Evolutionary conservation across 1,139 yeast species (phyloP).

Genomic region (Keqinozyma sinolaborantium): DNA sequence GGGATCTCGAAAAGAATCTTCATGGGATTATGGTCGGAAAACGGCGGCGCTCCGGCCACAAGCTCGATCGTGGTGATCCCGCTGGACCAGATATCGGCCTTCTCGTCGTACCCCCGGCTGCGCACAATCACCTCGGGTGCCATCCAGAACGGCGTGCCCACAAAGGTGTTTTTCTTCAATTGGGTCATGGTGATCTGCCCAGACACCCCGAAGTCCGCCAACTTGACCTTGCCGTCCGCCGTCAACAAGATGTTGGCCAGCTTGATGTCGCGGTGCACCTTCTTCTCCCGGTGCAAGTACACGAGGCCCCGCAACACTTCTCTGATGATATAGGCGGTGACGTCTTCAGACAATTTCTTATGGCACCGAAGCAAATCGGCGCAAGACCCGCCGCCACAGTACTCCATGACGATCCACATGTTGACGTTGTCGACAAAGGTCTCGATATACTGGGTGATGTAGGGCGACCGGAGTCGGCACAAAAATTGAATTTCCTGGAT

Average conservation of each 20-base stretch:
- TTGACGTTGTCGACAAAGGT: constrained; percentile 60
- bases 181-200: constrained; percentile 68
- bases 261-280: constrained; percentile 83
- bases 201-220: constrained; percentile 88
- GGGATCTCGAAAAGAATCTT: constrained; percentile 74
- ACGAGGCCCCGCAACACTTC: constrained; percentile 61
- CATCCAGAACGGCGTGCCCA: constrained; percentile 94
- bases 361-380: constrained; percentile 61
- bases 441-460: constrained; percentile 62
- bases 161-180: constrained; percentile 65
- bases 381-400: constrained; percentile 90
- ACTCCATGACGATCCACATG: constrained; percentile 91
- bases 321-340: constrained; percentile 55
- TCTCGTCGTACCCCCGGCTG: constrained; percentile 62
- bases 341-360: constrained; percentile 52
- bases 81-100: constrained; percentile 85
- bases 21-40: constrained; percentile 67
- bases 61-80: constrained; percentile 82
- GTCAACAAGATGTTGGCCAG: constrained; percentile 78
- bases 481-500: constrained; percentile 75
- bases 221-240: constrained; percentile 56
- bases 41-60: constrained; percentile 71
- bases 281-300: constrained; percentile 69
- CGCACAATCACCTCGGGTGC: constrained; percentile 77
- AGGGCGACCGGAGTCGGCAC: constrained; percentile 58